Base-by-base conservation (phyloP, 2,329 filamentous ascomycete genomes). In the Talaromyces sp. region DNA sequence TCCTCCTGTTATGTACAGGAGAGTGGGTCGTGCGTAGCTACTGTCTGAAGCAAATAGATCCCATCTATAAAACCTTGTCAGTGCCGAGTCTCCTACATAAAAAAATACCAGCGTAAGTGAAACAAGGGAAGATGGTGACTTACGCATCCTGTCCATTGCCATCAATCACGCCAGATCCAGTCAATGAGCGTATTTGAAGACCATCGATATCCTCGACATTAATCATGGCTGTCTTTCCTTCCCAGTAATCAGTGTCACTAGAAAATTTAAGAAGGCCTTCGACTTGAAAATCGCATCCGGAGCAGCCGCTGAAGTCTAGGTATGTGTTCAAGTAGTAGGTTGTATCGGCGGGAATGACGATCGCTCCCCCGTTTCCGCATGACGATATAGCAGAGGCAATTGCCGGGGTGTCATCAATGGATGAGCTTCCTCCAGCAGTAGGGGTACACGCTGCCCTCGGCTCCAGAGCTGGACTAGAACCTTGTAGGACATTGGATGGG, bases 271-370 rank as follows among this genome's bases (percentile, higher is more conserved):
- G 65, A 0, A 73, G 70, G 0, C 80, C 81, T 61, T 83, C 78
- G 5, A 82, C 69, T 62, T 81, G 76, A 55, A 82, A 71, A 51
- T 78, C 77, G 64, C 81, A 83, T n/a, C 70, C 72, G 4, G 64
- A 65, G 66, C 80, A 82, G 2, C 75, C 75, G 1, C 71, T 69
- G 42, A 82, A 78, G 52, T 76, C 71, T 9, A 82, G 68, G 0
- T 74, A 73, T n/a, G 76, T 78, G 61, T 76, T 76, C 31, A 82
- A 68, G 61, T 73, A 73, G 67, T 80, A 82, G 0, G 77, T 79
- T 3, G 66, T 71, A 9, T 72, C 73, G 0, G 72, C 68, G 0
- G 79, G 79, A 36, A 82, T 75, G 2, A 79, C 67, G 18, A 82
- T 80, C 0, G 74, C 79, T n/a, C 80, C 80, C 12, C 77, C 75